Base-by-base conservation (phyloP, 2,329 filamentous ascomycete species). In the Claviceps citrina region DNA sequence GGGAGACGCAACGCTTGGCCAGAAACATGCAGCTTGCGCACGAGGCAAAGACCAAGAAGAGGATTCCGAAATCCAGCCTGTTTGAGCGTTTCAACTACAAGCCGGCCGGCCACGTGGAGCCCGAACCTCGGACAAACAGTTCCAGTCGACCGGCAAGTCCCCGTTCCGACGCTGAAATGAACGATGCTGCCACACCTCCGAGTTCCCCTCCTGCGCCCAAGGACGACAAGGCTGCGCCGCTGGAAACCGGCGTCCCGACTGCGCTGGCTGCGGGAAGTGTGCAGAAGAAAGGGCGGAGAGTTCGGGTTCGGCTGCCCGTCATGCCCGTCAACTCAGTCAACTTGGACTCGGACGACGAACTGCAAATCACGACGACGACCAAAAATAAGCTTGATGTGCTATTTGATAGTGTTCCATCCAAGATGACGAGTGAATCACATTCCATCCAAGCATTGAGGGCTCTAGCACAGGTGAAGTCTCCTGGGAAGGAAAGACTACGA, bases 1-100 rank as follows among this genome's bases (percentile, higher is more conserved):
- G 85, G 43, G 91, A 98, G 60, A 95, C 89, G 1, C 91, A 98
- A 63, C 77, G 91, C 24, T 75, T 98, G 63, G 80, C 76, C 49
- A 74, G 91, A 48, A 93, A 82, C 54, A 83, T 94, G 74, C 89
- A 96, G 58, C 71, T 98, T 36, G 76, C 83, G 1, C 87, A 96
- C 58, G 79, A 94, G 55, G 82, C 84, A 19, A 84, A 80, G 62
- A 93, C 85, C 1, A 87, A 82, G 60, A 96, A 91, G 67, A 93
- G 85, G 63, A 82, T 94, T 47, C 78, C 80, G 6, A 91, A 87
- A 49, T 75, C 78, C 28, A 82, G 82, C 43, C 67, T 98, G 1
- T 82, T 96, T 52, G 79, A 84, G 39, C 74, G 75, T 19, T 94
- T 96, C 65, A 86, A 87, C 54, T 87, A 79, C 52, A 73, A 69